Evolutionary conservation across 495 filamentous ascomycete species (phyloP).

Genomic region (Talaromyces nanjingensis): DNA sequence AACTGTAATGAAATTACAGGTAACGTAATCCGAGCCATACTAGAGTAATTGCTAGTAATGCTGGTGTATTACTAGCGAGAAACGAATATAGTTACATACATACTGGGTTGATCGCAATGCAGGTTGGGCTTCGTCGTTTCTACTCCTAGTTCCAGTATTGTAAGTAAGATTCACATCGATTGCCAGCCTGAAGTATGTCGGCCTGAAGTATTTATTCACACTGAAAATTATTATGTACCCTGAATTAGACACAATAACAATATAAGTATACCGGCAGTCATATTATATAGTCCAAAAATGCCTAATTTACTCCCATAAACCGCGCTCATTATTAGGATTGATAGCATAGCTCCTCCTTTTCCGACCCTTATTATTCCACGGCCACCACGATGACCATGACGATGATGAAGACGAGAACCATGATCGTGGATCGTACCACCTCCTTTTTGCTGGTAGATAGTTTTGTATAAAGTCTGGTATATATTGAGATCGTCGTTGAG

Average conservation of each 20-base stretch:
- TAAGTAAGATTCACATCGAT: too few relatives aligned
- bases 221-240: neutral
- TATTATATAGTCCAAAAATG: neutral
- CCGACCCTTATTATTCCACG: neutral
- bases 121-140: too few relatives aligned
- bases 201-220: neutral
- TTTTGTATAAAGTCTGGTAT: slow-evolving; percentile 4
- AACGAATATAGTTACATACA: neutral
- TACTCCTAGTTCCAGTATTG: too few relatives aligned
- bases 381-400: neutral
- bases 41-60: neutral
- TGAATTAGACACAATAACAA: neutral
- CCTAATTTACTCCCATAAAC: slow-evolving; percentile 1
- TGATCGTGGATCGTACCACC: neutral
- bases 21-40: neutral
- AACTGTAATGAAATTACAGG: neutral
- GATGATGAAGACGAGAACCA: neutral
- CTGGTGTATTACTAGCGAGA: neutral
- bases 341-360: slow-evolving; percentile 1
- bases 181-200: neutral
- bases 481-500: neutral
- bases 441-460: neutral
- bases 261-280: neutral
- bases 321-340: neutral
- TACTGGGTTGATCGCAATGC: too few relatives aligned